Base-by-base conservation (phyloP, 352 stramenopile genomes). In the Phytophthora brassicae region DNA sequence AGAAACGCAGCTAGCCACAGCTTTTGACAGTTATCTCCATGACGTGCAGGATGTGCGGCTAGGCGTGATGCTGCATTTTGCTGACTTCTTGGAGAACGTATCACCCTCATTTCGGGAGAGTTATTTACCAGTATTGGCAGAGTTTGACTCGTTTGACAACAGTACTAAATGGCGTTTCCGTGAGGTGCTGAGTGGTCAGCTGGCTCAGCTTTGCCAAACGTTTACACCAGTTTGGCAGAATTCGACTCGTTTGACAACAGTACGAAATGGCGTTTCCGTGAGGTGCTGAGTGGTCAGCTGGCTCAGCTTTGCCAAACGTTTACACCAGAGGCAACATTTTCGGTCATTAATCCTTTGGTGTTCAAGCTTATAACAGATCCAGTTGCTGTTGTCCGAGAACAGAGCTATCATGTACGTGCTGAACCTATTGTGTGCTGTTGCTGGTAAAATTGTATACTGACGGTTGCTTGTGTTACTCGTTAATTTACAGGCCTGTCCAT, bases 141-240 rank as follows among this genome's bases (percentile, higher is more conserved):
- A 88, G 53, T 84, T 91, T 33, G 66, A 88, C 23, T 77, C 82
- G 13, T 72, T 79, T 33, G 78, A 89, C 19, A 74, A 89, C 42
- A 71, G 62, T n/a, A 92, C 85, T 36, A 96, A 96, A 47, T 97
- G 89, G 89, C 77, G 89, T 7, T 84, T 92, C 29, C 81, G 89
- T 5, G 74, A 90, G 56, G 71, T 91, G 13, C 20, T 97, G 39
- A 91, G 84, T 57, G 52, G 72, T 2, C 89, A 97, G 54, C 50
- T 97, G 47, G 70, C 77, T 6, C 74, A 88, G 44, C 51, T 97
- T 8, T 91, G 87, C 53, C 69, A 58, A 12, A 77, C n/a, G n/a
- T n/a, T n/a, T n/a, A n/a, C n/a, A n/a, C n/a, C n/a, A n/a, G n/a
- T n/a, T 70, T 97, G 1, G 68, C 68, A 8, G 79, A 88, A 50